Evolutionary conservation across 1,284 basidiomycete genomes (phyloP).

Genomic region (Inonotus obliquus): DNA sequence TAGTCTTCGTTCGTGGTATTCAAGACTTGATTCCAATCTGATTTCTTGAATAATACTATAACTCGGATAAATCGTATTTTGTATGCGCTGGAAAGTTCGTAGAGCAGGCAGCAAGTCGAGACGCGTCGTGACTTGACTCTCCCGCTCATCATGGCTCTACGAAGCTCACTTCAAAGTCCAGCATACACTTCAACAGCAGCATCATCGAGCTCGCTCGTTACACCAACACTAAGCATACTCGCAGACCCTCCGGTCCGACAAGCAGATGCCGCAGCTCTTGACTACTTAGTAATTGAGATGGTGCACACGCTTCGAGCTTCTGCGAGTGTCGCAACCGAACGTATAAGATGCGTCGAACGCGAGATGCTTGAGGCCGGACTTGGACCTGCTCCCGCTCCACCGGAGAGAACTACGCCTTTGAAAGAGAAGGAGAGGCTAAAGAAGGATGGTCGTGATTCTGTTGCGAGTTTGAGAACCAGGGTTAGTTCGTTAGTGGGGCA

Average conservation of each 20-base stretch:
- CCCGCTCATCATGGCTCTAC: constrained; percentile 28
- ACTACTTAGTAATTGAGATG: constrained; percentile 82
- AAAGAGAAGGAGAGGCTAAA: constrained; percentile 39
- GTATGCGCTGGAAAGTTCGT: too few relatives aligned
- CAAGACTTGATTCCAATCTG: background rate
- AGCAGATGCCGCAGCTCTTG: constrained; percentile 75
- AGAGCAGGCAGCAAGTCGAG: too few relatives aligned
- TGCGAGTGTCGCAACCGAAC: constrained; percentile 60
- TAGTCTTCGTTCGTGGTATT: background rate
- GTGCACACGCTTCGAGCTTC: constrained; percentile 70
- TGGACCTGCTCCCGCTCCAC: constrained; percentile 42
- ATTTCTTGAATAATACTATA: background rate
- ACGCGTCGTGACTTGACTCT: background rate
- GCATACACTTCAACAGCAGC: constrained; percentile 25
- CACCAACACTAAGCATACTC: constrained; percentile 41
- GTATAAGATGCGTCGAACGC: constrained; percentile 59
- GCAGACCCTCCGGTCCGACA: constrained; percentile 56
- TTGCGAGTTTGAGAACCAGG: constrained; percentile 41
- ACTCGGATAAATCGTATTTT: background rate
- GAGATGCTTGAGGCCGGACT: constrained; percentile 75
- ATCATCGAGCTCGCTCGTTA: constrained; percentile 32
- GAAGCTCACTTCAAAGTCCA: constrained; percentile 30
- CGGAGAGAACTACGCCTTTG: constrained; percentile 35
- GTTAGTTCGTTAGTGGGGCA: constrained; percentile 22
- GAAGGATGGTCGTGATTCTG: constrained; percentile 50